phyloP scores from a whole-genome alignment of 345 rosid genomes.

The Trapa bicornis region DNA sequence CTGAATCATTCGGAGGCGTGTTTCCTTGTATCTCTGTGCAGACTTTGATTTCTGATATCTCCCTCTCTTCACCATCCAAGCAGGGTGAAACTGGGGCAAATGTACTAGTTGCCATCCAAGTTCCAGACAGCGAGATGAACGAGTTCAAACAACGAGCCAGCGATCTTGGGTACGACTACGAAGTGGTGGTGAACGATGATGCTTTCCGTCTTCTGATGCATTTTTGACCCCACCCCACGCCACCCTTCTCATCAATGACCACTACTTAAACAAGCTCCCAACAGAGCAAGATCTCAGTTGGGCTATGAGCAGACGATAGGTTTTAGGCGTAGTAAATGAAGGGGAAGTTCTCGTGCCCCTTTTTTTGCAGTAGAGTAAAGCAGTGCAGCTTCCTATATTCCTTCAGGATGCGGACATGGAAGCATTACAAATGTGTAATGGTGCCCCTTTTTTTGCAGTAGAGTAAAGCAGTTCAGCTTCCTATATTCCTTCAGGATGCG shows the following conservation, averaged over 20 bases:
- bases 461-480: too few species aligned
- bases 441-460: not conserved
- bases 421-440: too few species aligned
- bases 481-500: not conserved
- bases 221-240: conserved; percentile 6
- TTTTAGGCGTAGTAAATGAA: not conserved
- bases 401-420: too few species aligned
- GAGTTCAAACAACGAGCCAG: conserved; percentile 49
- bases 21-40: not conserved
- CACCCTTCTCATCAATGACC: not conserved
- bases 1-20: not conserved
- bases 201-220: conserved; percentile 67
- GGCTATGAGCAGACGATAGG: not conserved
- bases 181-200: conserved; percentile 47
- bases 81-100: conserved; percentile 95
- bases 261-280: not conserved
- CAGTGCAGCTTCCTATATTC: not conserved
- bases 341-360: not conserved
- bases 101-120: conserved; percentile 80
- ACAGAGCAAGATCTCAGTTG: not conserved
- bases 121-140: conserved; percentile 36
- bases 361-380: not conserved
- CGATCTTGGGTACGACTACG: conserved; percentile 58
- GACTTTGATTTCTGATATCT: not conserved
- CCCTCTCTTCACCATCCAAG: conserved; percentile 9